These are phyloP conservation scores for Thermochaetoides thermophila DNA, from an alignment of 495 filamentous ascomycete species.

Conservation along the genomic window DNA sequence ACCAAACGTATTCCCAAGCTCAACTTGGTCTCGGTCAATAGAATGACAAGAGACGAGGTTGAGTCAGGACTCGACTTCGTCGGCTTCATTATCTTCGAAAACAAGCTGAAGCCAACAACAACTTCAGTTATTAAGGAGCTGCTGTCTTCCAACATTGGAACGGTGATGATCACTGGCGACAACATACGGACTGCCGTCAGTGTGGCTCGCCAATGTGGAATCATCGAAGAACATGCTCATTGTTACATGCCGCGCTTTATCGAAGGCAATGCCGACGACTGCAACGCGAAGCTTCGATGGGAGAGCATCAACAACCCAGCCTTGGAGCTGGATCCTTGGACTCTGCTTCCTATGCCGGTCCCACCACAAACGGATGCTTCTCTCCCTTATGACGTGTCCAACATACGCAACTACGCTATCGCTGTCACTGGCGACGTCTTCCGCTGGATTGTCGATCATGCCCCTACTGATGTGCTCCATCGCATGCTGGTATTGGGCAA, in stretches of 20 bases:
- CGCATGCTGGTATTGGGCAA: conserved; percentile 82
- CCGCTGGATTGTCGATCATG: conserved; percentile 88
- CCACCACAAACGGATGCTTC: conserved; percentile 61
- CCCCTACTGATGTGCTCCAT: conserved; percentile 57
- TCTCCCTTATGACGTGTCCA: conserved; percentile 66
- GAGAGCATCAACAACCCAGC: conserved; percentile 79
- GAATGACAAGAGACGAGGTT: conserved; percentile 73
- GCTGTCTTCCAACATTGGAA: conserved; percentile 69
- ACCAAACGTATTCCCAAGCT: conserved; percentile 73
- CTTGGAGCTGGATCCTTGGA: conserved; percentile 59
- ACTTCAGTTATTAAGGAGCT: conserved; percentile 66
- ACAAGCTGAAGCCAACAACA: conserved; percentile 85
- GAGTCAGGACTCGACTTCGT: conserved; percentile 74
- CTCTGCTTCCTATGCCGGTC: conserved; percentile 58
- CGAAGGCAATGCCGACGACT: conserved; percentile 55
- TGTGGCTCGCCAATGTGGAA: conserved; percentile 80
- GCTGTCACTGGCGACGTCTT: conserved; percentile 91
- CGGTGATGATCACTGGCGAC: conserved; percentile 96
- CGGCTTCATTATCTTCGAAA: conserved; percentile 97
- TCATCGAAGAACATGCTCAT: conserved; percentile 65
- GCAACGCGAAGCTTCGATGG: conserved; percentile 63
- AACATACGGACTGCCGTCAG: conserved; percentile 97
- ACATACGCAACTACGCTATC: conserved; percentile 67
- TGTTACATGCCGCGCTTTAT: conserved; percentile 86
- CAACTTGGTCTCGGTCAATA: conserved; percentile 86